A percentile compares a stretch with the other conserved stretches of the same genome.
These are phyloP conservation scores for Bipolaris zeicola DNA, from an alignment of 2,329 filamentous ascomycete genomes.

Conservation along the genomic window DNA sequence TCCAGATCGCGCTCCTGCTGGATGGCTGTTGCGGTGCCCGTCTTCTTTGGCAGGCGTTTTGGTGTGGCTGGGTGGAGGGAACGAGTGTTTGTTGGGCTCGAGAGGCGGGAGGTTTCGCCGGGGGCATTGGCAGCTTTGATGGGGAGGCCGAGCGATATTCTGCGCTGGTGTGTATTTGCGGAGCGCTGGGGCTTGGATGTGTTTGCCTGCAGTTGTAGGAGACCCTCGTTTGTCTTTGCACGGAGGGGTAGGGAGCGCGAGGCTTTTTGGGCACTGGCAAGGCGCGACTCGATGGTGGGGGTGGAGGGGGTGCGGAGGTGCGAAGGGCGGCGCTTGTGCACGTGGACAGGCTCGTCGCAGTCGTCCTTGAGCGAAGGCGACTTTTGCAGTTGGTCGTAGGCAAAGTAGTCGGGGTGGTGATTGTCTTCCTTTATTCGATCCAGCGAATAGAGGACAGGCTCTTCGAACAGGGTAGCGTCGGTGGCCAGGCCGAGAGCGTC, in stretches of 20 bases:
- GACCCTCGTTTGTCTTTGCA: conserved; percentile 29
- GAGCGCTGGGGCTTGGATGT: conserved; percentile 16
- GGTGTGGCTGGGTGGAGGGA: conserved; percentile 9
- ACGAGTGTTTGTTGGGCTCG: conserved; percentile 12
- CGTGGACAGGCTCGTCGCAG: conserved; percentile 11
- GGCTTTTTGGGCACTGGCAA: conserved; percentile 15
- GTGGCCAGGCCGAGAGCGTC: conserved; percentile 23
- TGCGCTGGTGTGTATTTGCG: conserved; percentile 24
- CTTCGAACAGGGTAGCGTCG: conserved; percentile 28
- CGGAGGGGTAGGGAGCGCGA: conserved; percentile 20
- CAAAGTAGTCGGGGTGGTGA: conserved; percentile 19
- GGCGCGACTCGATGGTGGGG: conserved; percentile 20
- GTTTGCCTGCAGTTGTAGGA: conserved; percentile 28
- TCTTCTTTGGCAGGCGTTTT: conserved; percentile 14
- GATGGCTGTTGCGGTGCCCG: conserved; percentile 8
- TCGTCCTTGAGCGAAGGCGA: conserved; percentile 18
- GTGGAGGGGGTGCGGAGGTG: conserved; percentile 24
- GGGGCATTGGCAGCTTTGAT: conserved; percentile 16
- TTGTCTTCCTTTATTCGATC: conserved; percentile 23
- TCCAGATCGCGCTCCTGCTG: conserved; percentile 36
- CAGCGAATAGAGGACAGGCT: conserved; percentile 24
- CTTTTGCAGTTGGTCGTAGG: conserved; percentile 15
- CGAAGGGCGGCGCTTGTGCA: conserved; percentile 19
- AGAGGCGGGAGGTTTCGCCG: conserved; percentile 6
- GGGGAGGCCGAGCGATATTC: conserved; percentile 30